phyloP scores from a whole-genome alignment of 352 stramenopile species.

The Phytophthora citricola region DNA sequence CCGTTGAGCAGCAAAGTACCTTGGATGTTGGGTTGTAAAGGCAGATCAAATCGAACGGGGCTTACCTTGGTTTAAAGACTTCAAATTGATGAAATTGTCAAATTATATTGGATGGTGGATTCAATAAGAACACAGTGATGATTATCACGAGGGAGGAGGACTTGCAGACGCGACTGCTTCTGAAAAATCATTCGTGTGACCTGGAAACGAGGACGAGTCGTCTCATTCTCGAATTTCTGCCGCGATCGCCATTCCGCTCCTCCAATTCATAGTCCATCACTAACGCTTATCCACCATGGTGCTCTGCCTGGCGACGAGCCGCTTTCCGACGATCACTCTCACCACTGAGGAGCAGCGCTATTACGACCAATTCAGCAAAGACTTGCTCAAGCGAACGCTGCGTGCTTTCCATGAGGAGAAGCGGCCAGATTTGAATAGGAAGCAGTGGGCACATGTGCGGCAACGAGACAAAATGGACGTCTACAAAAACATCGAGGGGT shows the following conservation, averaged over 20 bases:
- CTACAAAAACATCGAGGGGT: conserved; percentile 42
- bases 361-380: conserved; percentile 35
- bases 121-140: conserved; percentile 1
- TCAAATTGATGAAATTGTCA: no score
- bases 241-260: not conserved
- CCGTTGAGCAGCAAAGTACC: no score
- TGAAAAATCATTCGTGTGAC: conserved; percentile 11
- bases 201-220: not conserved
- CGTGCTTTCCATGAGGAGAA: conserved; percentile 33
- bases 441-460: conserved; percentile 35
- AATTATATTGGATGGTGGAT: not conserved
- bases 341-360: conserved; percentile 35
- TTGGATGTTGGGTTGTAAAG: not conserved
- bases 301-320: conserved; percentile 20
- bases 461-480: conserved; percentile 37
- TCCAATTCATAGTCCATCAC: not conserved
- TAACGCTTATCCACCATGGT: conserved; percentile 11
- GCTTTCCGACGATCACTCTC: conserved; percentile 40
- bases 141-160: conserved; percentile 5
- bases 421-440: conserved; percentile 20
- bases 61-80: not conserved
- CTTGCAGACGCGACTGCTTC: not conserved
- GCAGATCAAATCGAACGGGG: not conserved
- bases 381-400: conserved; percentile 39
- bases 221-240: conserved; percentile 18